Conservation (phyloP, 176 grass and related monocot genomes). For the Triticum turgidum region DNA sequence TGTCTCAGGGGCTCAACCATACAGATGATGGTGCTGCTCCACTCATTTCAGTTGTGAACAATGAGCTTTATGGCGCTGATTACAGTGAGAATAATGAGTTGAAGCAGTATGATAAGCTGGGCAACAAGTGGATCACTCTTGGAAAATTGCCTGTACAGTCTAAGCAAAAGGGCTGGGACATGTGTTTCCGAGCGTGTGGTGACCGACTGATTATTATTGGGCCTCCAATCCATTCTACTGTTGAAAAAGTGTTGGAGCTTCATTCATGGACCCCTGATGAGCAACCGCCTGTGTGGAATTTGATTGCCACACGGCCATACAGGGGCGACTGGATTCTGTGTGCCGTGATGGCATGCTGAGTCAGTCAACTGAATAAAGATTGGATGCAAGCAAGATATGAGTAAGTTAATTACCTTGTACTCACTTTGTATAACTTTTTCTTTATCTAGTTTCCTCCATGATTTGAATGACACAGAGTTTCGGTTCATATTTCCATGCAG, state of each 20-base stretch:
- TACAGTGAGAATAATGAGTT: slow-evolving; percentile 32
- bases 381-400: not conserved
- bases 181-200: too few species aligned
- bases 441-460: too few species aligned
- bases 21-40: slow-evolving; percentile 27
- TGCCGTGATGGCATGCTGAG: slow-evolving; percentile 64
- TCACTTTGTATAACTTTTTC: too few species aligned
- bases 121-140: slow-evolving; percentile 50
- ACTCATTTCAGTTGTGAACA: slow-evolving; percentile 70
- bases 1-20: slow-evolving; percentile 48
- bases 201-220: too few species aligned
- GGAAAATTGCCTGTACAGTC: slow-evolving; percentile 55
- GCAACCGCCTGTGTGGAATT: slow-evolving; percentile 41
- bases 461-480: too few species aligned
- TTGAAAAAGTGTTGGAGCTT: not conserved
- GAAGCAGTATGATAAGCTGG: slow-evolving; percentile 45
- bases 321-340: rapidly evolving
- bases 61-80: slow-evolving; percentile 71
- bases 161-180: too few species aligned
- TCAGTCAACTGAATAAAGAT: not conserved
- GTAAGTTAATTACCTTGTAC: too few species aligned
- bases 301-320: slow-evolving; percentile 39
- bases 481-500: too few species aligned
- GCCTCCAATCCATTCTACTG: too few species aligned
- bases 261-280: slow-evolving; percentile 47